These are phyloP conservation scores for Echinochloa phyllopogon DNA, from an alignment of 176 grass and related monocot species.

Conservation along the genomic window DNA sequence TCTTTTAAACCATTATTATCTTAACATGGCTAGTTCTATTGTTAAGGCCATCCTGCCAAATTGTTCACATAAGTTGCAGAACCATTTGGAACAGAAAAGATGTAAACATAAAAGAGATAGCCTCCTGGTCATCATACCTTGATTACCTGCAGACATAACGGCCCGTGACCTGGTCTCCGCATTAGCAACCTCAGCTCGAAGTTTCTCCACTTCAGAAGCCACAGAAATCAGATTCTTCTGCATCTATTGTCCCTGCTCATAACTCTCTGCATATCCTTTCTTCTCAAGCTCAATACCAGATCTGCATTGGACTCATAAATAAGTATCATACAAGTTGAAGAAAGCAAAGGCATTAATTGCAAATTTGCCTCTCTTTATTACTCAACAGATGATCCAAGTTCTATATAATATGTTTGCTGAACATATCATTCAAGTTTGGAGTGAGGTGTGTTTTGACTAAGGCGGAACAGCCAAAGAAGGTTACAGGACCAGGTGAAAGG, in stretches of 20 bases:
- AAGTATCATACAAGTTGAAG: slow-evolving; percentile 24
- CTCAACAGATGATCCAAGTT: not conserved
- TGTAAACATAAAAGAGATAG: slow-evolving; percentile 1
- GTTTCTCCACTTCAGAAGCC: slow-evolving; percentile 85
- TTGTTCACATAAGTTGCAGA: not conserved
- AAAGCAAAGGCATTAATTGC: not conserved
- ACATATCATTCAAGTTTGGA: slow-evolving; percentile 32
- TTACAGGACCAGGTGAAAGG: slow-evolving; percentile 13
- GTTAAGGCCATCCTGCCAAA: not conserved
- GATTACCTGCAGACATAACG: slow-evolving; percentile 56
- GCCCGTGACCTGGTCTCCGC: slow-evolving; percentile 66
- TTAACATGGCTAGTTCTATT: slow-evolving; percentile 26
- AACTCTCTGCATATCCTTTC: slow-evolving; percentile 86
- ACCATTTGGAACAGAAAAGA: not conserved
- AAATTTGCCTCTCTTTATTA: slow-evolving; percentile 24
- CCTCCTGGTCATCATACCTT: slow-evolving; percentile 47
- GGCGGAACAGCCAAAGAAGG: slow-evolving; percentile 4
- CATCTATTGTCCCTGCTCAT: slow-evolving; percentile 83
- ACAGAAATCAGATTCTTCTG: slow-evolving; percentile 88
- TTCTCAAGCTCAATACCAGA: slow-evolving; percentile 83
- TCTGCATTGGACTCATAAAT: slow-evolving; percentile 45
- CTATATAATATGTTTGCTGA: not conserved
- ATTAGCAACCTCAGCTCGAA: slow-evolving; percentile 71
- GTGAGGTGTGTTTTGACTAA: not conserved
- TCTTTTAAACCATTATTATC: not conserved